Conservation (phyloP, 257 asterid species). For the Ocimum tenuiflorum region DNA sequence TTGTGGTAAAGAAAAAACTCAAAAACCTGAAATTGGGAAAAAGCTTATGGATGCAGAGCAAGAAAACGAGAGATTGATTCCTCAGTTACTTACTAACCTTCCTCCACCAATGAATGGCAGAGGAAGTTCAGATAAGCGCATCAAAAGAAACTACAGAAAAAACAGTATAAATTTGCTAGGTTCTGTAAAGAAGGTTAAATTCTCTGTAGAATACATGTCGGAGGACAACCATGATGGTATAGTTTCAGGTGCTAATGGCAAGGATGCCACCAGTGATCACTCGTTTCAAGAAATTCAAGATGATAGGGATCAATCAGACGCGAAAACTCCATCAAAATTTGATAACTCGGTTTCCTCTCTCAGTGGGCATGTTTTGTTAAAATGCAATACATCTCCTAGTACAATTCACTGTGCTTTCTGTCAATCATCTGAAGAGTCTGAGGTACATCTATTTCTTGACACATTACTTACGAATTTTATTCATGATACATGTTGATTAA, state of each 20-base stretch:
- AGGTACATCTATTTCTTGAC: too few species aligned
- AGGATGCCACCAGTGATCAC: constrained; percentile 21
- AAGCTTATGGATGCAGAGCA: constrained; percentile 21
- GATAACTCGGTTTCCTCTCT: constrained; percentile 21
- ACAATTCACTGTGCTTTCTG: constrained; percentile 63
- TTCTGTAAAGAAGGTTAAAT: constrained; percentile 39
- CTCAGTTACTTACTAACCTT: constrained; percentile 24
- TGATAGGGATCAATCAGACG: constrained; percentile 11
- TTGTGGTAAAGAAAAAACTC: constrained; percentile 15
- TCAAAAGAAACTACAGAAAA: constrained; percentile 16
- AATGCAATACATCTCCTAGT: constrained; percentile 30
- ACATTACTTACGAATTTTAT: constrained; percentile 3
- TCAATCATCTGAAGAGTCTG: constrained; percentile 58
- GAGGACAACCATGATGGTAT: constrained; percentile 15
- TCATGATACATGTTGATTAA: too few species aligned
- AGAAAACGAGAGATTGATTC: constrained; percentile 13
- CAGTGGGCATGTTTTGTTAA: constrained; percentile 24
- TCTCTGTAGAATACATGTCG: constrained; percentile 29
- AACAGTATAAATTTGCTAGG: constrained; percentile 14
- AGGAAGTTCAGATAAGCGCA: constrained; percentile 21
- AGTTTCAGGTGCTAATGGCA: constrained; percentile 13
- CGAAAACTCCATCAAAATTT: constrained; percentile 22
- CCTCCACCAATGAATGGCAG: constrained; percentile 18
- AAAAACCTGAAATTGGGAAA: constrained; percentile 22
- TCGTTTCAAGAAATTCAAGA: constrained; percentile 10